phyloP scores from a whole-genome alignment of 768 basidiomycete species.

The Inosperma sp. region DNA sequence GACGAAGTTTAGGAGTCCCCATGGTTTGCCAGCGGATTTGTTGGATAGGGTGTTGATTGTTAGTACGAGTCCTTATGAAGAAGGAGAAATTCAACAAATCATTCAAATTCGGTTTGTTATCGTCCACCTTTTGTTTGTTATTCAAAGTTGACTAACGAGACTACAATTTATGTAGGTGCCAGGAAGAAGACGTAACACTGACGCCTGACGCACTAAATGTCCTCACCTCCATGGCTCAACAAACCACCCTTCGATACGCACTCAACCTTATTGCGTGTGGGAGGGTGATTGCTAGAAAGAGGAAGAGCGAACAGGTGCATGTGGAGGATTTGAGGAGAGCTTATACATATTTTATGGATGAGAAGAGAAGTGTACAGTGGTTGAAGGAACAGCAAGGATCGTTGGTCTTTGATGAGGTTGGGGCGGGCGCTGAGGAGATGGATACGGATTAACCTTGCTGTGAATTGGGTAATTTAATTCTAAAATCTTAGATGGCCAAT shows the following conservation, averaged over 20 bases:
- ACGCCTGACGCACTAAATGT: constrained; percentile 66
- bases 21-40: constrained; percentile 91
- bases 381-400: constrained; percentile 77
- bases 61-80: constrained; percentile 80
- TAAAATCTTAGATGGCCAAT: too few relatives aligned
- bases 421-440: constrained; percentile 27
- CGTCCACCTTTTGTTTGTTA: neutral
- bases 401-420: constrained; percentile 73
- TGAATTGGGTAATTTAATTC: too few relatives aligned
- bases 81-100: constrained; percentile 85
- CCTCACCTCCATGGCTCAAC: constrained; percentile 82
- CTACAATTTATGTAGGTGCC: constrained; percentile 53
- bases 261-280: constrained; percentile 94
- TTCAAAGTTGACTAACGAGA: constrained; percentile 1
- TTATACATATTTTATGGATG: constrained; percentile 90
- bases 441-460: constrained; percentile 18
- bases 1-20: constrained; percentile 90
- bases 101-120: constrained; percentile 76
- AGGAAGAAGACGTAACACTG: constrained; percentile 93
- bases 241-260: constrained; percentile 90
- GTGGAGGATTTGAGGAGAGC: constrained; percentile 80
- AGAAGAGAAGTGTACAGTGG: constrained; percentile 90
- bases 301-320: constrained; percentile 76
- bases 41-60: constrained; percentile 96
- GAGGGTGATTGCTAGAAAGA: constrained; percentile 76